A percentile compares a stretch with the other conserved stretches of the same genome.
Evolutionary conservation across 345 rosid species (phyloP).

Genomic region (Euphorbia tirucalli): DNA sequence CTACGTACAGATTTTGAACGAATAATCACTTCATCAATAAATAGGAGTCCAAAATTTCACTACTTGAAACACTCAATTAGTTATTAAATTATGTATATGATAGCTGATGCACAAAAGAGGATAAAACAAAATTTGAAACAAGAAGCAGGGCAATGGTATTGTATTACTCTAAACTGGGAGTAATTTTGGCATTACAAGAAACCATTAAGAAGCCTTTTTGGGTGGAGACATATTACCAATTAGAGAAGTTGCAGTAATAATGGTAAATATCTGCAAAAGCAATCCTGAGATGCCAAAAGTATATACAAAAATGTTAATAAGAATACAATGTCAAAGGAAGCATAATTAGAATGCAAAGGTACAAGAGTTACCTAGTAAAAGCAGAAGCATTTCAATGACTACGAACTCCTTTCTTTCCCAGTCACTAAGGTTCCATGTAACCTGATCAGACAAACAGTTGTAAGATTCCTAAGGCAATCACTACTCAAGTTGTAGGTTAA

Average conservation of each 20-base stretch:
- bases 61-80: background rate
- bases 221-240: slow-evolving; percentile 76
- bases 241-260: slow-evolving; percentile 41
- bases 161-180: background rate
- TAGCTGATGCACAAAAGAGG: background rate
- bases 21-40: too few relatives aligned
- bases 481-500: background rate
- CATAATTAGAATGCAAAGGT: background rate
- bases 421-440: slow-evolving; percentile 27
- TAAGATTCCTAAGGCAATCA: background rate
- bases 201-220: slow-evolving; percentile 45
- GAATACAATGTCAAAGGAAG: background rate
- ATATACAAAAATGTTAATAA: background rate
- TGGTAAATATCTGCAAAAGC: slow-evolving; percentile 40
- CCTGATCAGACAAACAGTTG: slow-evolving; percentile 20
- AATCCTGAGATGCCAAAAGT: slow-evolving; percentile 32
- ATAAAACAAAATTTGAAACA: background rate
- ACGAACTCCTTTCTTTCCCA: slow-evolving; percentile 39
- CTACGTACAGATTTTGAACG: too few relatives aligned
- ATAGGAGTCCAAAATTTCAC: background rate
- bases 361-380: slow-evolving; percentile 40
- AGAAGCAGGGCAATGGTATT: background rate
- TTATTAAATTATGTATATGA: background rate
- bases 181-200: slow-evolving; percentile 1
- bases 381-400: slow-evolving; percentile 32